A percentile compares a stretch with the other conserved stretches of the same genome.
Conservation (phyloP, 768 basidiomycete species). For the Mycena filopes region DNA sequence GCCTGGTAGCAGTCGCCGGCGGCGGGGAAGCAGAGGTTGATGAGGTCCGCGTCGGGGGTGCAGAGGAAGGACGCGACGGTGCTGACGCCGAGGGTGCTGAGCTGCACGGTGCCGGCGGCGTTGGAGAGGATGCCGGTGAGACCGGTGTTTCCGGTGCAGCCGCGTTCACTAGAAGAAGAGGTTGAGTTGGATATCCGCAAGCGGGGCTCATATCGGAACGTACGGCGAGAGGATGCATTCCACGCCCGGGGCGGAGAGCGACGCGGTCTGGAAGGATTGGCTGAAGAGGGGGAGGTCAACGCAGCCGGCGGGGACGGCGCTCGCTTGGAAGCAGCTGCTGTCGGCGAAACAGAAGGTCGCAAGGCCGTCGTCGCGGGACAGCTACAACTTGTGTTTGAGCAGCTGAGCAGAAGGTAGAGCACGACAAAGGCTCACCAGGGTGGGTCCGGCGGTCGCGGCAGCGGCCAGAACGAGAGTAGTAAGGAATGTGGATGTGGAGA, state of each 20-base stretch:
- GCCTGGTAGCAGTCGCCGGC: slow-evolving; percentile 19
- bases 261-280: slow-evolving; percentile 11
- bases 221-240: slow-evolving; percentile 29
- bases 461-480: slow-evolving; percentile 14
- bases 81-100: slow-evolving; percentile 22
- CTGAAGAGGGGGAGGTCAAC: slow-evolving; percentile 30
- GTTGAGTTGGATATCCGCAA: background rate
- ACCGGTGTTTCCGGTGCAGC: slow-evolving; percentile 1
- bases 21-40: slow-evolving; percentile 21
- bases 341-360: slow-evolving; percentile 23
- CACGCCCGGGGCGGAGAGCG: slow-evolving; percentile 21
- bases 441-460: slow-evolving; percentile 16
- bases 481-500: slow-evolving; percentile 19
- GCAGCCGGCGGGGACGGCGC: slow-evolving; percentile 12
- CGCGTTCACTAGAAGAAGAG: slow-evolving; percentile 9
- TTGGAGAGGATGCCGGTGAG: slow-evolving; percentile 4
- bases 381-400: background rate
- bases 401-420: background rate
- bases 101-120: slow-evolving; percentile 19
- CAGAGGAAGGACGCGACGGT: slow-evolving; percentile 28
- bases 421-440: background rate
- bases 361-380: slow-evolving; percentile 15
- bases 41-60: slow-evolving; percentile 20
- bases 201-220: too few species aligned
- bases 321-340: slow-evolving; percentile 24